Base-by-base conservation (phyloP, 192 early-diverging fungal genomes). In the Umbelopsis ramanniana region DNA sequence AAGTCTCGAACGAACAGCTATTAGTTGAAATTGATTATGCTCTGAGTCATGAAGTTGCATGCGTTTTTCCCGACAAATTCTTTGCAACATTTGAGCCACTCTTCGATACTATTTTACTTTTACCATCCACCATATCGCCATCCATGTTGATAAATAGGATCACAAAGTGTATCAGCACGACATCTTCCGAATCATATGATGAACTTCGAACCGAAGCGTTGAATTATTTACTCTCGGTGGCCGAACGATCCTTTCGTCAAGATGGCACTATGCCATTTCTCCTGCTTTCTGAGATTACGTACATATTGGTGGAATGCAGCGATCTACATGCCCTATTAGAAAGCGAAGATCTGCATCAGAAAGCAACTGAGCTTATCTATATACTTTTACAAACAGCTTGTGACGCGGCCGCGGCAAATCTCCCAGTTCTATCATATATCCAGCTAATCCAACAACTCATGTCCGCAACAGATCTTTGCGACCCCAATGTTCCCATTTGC, bases 211-310 rank as follows among this genome's bases (percentile, higher is more conserved):
- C 53, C 6, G 54, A 47, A 19, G 24, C 48, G 2, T 57, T 76
- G 46, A 15, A 68, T 22, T 72, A 72, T 52, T 46, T 79, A 8
- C 23, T 71, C 5, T 47, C 26, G 24, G 54, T 53, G 11, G 45
- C 66, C 23, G 3, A 48, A 37, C 78, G 69, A 15, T 75, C 60
- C 78, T 70, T 24, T 67, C 70, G 9, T 54, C 43, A 23, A 66
- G 69, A 29, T 14, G 35, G 2, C 15, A 19, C 3, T 43, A 60
- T 66, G 8, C 14, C 26, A 38, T 52, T 67, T 22, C 69, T 40
- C 43, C 45, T 22, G 14, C 71, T 3, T 38, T 72, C 14, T 38
- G 57, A 63, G 33, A 7, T 37, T 46, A 79, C 73, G 40, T 47
- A 19, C 35, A 70, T 26, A 38, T 75, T 76, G 14, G 52, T 46